Evolutionary conservation across 257 asterid species (phyloP), one percentile per base, ranked within the genome.

Genomic region (Ballota nigra): DNA sequence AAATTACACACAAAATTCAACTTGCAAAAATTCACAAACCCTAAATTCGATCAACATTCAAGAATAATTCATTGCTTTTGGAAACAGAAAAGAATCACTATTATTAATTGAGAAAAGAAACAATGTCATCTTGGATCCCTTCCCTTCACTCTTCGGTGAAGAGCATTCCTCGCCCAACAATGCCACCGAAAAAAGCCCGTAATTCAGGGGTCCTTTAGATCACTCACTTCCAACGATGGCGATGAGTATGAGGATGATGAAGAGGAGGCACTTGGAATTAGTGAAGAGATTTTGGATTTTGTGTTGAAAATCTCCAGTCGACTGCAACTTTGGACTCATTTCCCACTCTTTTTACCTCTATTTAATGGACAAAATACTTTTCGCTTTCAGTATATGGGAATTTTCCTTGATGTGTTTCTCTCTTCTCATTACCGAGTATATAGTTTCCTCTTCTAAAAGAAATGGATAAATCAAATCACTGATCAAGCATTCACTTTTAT

Each of bases 71-170:
- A 11, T n/a, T n/a, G n/a, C n/a, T n/a, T n/a, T n/a, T n/a, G n/a
- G n/a, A n/a, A 4, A 8, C 16, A 1, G 34, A n/a, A n/a, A n/a
- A 47, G 38, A 3, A 16, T 23, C 8, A 26, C 59, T 63, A 4
- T 40, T 9, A 63, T 34, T 51, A 73, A 53, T 6, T 3, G 8
- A 16, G 18, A 2, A 15, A n/a, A 43, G 1, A 77, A 33, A 83
- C 71, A 23, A 90, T 90, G 97, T 86, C 97, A 68, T 82, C 88
- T 69, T 86, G 93, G 93, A 67, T n/a, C n/a, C n/a, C n/a, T n/a
- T 86, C 62, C 83, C 90, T 15, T 78, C 79, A 34, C 85, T 86
- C 59, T 85, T 86, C 9, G 61, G 71, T 31, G 68, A 75, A 3
- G 63, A 43, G 6, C 3, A 73, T 58, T 16, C 83, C 62, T 40